A percentile compares a stretch with the other conserved stretches of the same genome.
Evolutionary conservation across 805 yeast genomes (phyloP).

Genomic region (Kodamaea hsintzibuensis): DNA sequence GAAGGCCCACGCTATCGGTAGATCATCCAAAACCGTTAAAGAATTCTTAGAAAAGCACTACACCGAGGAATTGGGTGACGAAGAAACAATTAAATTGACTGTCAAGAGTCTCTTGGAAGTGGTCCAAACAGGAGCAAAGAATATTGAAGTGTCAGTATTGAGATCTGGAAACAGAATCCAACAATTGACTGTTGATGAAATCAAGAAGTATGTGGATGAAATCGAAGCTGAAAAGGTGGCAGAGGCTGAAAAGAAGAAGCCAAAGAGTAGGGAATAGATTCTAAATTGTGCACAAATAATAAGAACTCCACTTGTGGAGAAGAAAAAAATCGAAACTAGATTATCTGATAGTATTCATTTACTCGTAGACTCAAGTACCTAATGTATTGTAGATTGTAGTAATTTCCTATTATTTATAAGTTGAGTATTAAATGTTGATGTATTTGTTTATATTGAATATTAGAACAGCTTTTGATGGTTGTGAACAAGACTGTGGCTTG

Average conservation of each 20-base stretch:
- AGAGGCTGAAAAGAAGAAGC: conserved; percentile 74
- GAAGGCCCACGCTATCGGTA: conserved; percentile 97
- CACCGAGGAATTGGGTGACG: conserved; percentile 59
- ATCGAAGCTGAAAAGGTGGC: conserved; percentile 87
- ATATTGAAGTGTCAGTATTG: conserved; percentile 89
- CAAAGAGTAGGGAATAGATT: conserved; percentile 22
- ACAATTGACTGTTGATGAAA: conserved; percentile 65
- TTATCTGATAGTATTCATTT: not conserved
- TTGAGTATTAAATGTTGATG: too few species aligned
- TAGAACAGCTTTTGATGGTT: too few species aligned
- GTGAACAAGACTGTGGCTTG: too few species aligned
- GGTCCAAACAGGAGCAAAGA: conserved; percentile 96
- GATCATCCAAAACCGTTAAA: conserved; percentile 91
- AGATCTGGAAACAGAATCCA: conserved; percentile 64
- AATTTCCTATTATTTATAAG: too few species aligned
- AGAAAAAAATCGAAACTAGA: not conserved
- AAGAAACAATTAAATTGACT: conserved; percentile 75
- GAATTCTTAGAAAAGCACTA: conserved; percentile 93
- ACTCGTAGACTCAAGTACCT: not conserved
- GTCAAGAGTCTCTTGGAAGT: conserved; percentile 89
- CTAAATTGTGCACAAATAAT: not conserved
- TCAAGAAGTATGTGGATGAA: conserved; percentile 71
- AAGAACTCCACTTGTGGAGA: not conserved
- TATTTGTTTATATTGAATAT: too few species aligned
- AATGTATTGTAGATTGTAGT: not conserved